Conservation (phyloP, 768 basidiomycete genomes). For the Boletus sp. region DNA sequence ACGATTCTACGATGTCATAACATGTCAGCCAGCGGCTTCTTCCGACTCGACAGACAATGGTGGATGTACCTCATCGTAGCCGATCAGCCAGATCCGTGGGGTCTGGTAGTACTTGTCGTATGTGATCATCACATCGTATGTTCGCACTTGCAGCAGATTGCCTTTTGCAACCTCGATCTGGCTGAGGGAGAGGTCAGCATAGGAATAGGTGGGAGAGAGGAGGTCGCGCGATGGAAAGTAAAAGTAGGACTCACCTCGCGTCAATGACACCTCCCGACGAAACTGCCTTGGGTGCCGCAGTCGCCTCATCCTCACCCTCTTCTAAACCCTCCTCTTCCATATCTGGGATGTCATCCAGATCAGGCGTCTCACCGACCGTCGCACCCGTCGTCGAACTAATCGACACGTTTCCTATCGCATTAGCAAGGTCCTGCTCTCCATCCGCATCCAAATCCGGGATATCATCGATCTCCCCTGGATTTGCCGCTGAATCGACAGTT, state of each 20-base stretch:
- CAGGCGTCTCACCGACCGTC: constrained; percentile 63
- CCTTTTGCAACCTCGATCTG: constrained; percentile 65
- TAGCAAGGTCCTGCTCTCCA: constrained; percentile 45
- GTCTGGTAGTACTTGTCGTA: constrained; percentile 99
- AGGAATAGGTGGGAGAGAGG: neutral
- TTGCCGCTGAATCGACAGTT: constrained; percentile 49
- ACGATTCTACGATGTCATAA: constrained; percentile 59
- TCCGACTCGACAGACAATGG: neutral
- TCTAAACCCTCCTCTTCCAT: constrained; percentile 96
- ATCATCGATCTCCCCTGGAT: constrained; percentile 72
- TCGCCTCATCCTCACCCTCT: constrained; percentile 86
- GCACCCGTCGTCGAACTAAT: constrained; percentile 37
- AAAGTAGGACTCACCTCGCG: constrained; percentile 42
- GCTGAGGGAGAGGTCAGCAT: constrained; percentile 34
- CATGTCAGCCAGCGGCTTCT: neutral
- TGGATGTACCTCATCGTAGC: constrained; percentile 87
- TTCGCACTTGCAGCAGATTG: constrained; percentile 92
- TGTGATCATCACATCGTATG: constrained; percentile 99
- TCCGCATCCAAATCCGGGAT: constrained; percentile 89
- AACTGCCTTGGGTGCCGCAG: constrained; percentile 55
- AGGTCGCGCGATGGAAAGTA: neutral
- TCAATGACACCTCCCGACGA: constrained; percentile 40
- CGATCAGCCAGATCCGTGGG: constrained; percentile 95
- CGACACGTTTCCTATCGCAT: constrained; percentile 46
- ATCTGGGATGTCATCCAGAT: constrained; percentile 97